Evolutionary conservation across 2,329 filamentous ascomycete genomes (phyloP), one percentile per base, ranked within the genome.

Genomic region (Fusarium nanum): DNA sequence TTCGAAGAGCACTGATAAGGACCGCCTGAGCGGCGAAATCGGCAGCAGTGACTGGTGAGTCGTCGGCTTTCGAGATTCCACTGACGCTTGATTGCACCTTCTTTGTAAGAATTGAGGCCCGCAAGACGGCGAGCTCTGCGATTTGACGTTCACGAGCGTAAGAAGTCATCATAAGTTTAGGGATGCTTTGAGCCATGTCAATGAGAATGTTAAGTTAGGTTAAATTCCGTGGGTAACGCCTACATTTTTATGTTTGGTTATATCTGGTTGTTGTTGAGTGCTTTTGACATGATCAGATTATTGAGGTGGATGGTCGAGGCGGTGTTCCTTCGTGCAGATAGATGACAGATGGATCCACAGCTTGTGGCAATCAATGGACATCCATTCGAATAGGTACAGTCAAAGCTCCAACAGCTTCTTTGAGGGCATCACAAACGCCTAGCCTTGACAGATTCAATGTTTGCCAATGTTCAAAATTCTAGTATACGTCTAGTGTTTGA

Each of bases 11-110:
- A 59, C 81, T 81, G 71, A 89, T 89, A 71, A 91, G 83, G 37
- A 90, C 80, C 12, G 88, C 88, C 76, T 91, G 88, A 4, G 87
- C 85, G 42, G 87, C 88, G 73, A 90, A 90, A 75, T 91, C 88
- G 63, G 87, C 88, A 40, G 89, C 84, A 2, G 89, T 90, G 53
- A 91, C 89, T 25, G 88, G 88, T 0, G 85, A 86, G 50, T 83
- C 79, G 75, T 91, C 88, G 59, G 81, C 81, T 75, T 91, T 90
- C 73, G 85, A 83, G 55, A 89, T 80, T 23, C 81, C 82, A 59
- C 81, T 81, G 80, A 71, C 89, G 77, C 62, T 80, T 75, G 75
- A 75, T 42, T 78, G 78, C 23, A 81, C 76, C 32, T 68, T 73
- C 74, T 89, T 89, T 20, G 88, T 90, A 40, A 90, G 81, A 18